Evolutionary conservation across 1,284 basidiomycete genomes (phyloP), one percentile per base, ranked within the genome.

Genomic region (Irpex lacteus): DNA sequence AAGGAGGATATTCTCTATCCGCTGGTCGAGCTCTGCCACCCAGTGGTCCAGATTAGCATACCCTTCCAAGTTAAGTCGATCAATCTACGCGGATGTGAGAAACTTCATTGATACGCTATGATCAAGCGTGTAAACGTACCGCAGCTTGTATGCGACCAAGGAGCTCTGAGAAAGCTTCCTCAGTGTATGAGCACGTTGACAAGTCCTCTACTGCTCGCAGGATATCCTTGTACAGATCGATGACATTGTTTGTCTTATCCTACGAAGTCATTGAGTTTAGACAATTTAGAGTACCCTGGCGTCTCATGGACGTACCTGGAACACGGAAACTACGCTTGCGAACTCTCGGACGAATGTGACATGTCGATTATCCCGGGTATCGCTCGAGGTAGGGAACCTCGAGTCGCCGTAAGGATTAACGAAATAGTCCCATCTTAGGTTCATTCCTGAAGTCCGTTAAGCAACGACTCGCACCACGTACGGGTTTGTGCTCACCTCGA

Each of bases 11-110:
- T 76, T 80, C 72, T 98, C 95, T 72, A 98, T 96, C 66, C 89
- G 87, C 68, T 87, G 85, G 74, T 98, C 96, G 8, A 99, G 84
- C 62, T 93, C 89, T 0, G 89, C 86, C 0, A 98, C 95, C 96
- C 96, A 99, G 60, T 94, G 87, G 65, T 98, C 96, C n/a, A 99
- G 85, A 72, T 99, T 99, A 5, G 96, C 94, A 72, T 97, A 99
- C 8, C 97, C 96, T 73, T 98, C 96, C 68, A 99, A 78, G 73
- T 98, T 98, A 69, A 99, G 84, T 60, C 91, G 87, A 77, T 99
- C 98, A 67, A 98, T 95, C 89, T 94, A 53, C 50, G 58, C 7
- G 47, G 36, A 9, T 36, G 52, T 38, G 60, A 34, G 66, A 59
- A 26, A 26, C 34, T 26, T 4, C 32, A 50, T 18, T 26, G 11